Evolutionary conservation across 768 basidiomycete genomes (phyloP), one percentile per base, ranked within the genome.

Genomic region (Boletellus sp.): DNA sequence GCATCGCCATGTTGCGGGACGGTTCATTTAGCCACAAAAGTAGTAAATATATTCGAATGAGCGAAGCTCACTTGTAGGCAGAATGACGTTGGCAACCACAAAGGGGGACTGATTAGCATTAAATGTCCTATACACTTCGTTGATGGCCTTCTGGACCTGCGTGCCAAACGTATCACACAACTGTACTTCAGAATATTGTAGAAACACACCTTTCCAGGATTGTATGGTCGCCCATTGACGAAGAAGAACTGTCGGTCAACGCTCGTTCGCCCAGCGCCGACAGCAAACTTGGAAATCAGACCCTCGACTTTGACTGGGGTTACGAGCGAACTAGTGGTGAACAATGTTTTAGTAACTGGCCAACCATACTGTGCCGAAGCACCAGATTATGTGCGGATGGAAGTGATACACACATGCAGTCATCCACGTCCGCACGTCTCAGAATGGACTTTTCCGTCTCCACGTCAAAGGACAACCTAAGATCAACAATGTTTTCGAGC

Each of bases 171-270:
- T 41, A 16, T 22, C 17, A 11, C 0, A 41, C n/a, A 33, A 26
- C 11, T 17, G n/a, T 15, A 20, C 5, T 9, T 5, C 9, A 41
- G 32, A 34, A 39, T 6, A 34, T 41, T 4, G 20, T 3, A n/a
- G 16, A 26, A 38, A 32, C 36, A 40, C 22, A 50, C 48, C 42
- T 44, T 50, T 38, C 48, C 48, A 5, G 48, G 48, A 20, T 38
- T 50, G 31, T 90, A 94, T 1, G 96, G 96, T 16, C 96, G 75
- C 0, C 91, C 89, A 57, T 99, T 98, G 57, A 98, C 74, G 57
- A 84, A 99, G 69, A 90, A 89, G 67, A 90, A 97, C 57, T 98
- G 96, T 2, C 94, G 72, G 62, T 97, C 96, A 0, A 82, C 78
- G 5, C 85, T 82, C 2, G 82, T 77, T 34, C 95, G 73, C 6